Evolutionary conservation across 768 basidiomycete species (phyloP).

Genomic region (Podaxis sp.): DNA sequence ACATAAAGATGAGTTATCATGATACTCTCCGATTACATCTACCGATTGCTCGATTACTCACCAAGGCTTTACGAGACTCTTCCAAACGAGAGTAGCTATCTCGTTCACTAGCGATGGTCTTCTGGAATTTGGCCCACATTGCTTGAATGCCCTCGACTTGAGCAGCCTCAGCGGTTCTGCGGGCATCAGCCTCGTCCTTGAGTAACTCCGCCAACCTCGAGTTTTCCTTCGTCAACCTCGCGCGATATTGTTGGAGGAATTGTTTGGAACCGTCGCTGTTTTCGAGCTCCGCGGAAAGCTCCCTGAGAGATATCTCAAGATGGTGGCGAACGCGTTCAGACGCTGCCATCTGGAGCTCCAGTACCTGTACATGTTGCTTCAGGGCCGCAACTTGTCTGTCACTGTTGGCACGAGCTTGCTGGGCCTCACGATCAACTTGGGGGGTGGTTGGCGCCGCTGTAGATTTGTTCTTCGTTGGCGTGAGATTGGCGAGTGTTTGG

Average conservation of each 20-base stretch:
- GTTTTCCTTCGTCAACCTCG: slow-evolving; percentile 59
- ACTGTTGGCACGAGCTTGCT: slow-evolving; percentile 31
- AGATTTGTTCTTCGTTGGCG: slow-evolving; percentile 43
- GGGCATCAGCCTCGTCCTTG: slow-evolving; percentile 62
- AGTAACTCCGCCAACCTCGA: slow-evolving; percentile 50
- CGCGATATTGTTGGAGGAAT: slow-evolving; percentile 54
- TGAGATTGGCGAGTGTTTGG: slow-evolving; percentile 40
- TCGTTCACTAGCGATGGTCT: slow-evolving; percentile 55
- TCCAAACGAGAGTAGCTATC: slow-evolving; percentile 63
- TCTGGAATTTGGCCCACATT: slow-evolving; percentile 67
- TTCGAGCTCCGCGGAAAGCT: slow-evolving; percentile 60
- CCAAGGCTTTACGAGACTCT: slow-evolving; percentile 68
- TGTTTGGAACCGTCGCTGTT: slow-evolving; percentile 65
- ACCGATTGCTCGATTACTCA: slow-evolving; percentile 28
- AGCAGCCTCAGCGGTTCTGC: slow-evolving; percentile 56
- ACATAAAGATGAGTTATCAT: not conserved
- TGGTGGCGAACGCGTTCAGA: slow-evolving; percentile 67
- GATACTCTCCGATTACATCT: too few relatives aligned
- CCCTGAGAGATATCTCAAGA: slow-evolving; percentile 56
- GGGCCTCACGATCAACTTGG: slow-evolving; percentile 16
- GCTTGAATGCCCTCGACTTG: slow-evolving; percentile 62
- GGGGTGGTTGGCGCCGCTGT: slow-evolving; percentile 15
- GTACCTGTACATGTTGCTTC: slow-evolving; percentile 62
- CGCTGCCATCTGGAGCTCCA: slow-evolving; percentile 67
- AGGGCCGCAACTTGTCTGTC: slow-evolving; percentile 51